These are phyloP conservation scores for Smallanthus sonchifolius DNA, from an alignment of 129 eudicot species.

Conservation along the genomic window DNA sequence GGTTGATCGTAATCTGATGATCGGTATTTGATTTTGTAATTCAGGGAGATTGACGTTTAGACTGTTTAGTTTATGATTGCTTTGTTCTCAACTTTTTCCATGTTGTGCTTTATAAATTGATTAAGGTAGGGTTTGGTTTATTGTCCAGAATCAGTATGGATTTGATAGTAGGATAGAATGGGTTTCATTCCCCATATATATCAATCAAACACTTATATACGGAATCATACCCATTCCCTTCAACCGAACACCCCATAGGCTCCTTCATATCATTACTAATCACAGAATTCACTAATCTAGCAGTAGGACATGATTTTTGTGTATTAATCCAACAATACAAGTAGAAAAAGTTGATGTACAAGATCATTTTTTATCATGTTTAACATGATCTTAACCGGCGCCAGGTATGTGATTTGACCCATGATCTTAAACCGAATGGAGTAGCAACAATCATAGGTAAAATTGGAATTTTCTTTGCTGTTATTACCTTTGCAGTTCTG, in stretches of 20 bases:
- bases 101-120: conserved; percentile 6
- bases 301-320: neutral
- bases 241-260: too few relatives aligned
- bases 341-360: neutral
- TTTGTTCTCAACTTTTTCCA: conserved; percentile 1
- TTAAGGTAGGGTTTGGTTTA: neutral
- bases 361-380: neutral
- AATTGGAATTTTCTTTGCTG: conserved; percentile 88
- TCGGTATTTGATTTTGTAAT: neutral
- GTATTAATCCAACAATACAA: neutral
- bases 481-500: conserved; percentile 82
- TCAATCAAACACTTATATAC: too few relatives aligned
- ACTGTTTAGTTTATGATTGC: neutral
- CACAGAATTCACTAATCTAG: conserved; percentile 4
- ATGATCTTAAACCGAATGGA: conserved; percentile 72
- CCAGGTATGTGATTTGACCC: neutral
- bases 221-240: too few relatives aligned
- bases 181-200: neutral
- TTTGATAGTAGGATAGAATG: neutral
- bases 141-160: neutral
- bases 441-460: conserved; percentile 96
- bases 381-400: neutral
- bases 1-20: neutral
- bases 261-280: too few relatives aligned
- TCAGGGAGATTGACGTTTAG: neutral